Conservation (phyloP, 441 rosid species). For the Dalechampia spathulata region DNA sequence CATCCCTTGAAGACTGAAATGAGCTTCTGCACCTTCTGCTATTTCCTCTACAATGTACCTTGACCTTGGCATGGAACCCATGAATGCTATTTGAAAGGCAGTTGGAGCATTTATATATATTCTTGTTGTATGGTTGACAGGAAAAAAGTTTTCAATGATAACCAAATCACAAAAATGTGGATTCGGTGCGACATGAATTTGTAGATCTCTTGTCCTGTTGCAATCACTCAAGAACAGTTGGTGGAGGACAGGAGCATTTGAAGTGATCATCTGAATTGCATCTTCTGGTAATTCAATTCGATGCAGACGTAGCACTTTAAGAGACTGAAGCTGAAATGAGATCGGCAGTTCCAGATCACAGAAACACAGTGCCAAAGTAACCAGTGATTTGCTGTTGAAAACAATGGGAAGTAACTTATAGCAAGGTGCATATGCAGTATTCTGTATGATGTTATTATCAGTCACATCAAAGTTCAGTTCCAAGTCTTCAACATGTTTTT, state of each 20-base stretch:
- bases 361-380: background rate
- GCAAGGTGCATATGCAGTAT: slow-evolving; percentile 5
- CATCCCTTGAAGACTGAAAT: slow-evolving; percentile 4
- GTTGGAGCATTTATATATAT: slow-evolving; percentile 6
- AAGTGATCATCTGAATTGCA: background rate
- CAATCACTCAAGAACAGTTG: slow-evolving; percentile 6
- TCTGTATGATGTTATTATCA: background rate
- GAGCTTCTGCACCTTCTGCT: background rate
- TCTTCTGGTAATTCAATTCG: background rate
- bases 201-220: slow-evolving; percentile 6
- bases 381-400: slow-evolving; percentile 2
- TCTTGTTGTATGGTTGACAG: slow-evolving; percentile 3
- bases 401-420: slow-evolving; percentile 2
- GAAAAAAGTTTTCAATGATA: slow-evolving; percentile 6
- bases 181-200: slow-evolving; percentile 1
- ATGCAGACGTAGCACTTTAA: background rate
- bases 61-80: slow-evolving; percentile 7
- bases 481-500: slow-evolving; percentile 1
- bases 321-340: background rate
- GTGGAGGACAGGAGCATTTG: slow-evolving; percentile 7
- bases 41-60: background rate
- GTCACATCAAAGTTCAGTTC: slow-evolving; percentile 3
- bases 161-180: background rate
- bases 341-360: slow-evolving; percentile 3
- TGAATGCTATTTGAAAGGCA: background rate